Conservation (phyloP, 805 yeast genomes). For the Candida golubevii region DNA sequence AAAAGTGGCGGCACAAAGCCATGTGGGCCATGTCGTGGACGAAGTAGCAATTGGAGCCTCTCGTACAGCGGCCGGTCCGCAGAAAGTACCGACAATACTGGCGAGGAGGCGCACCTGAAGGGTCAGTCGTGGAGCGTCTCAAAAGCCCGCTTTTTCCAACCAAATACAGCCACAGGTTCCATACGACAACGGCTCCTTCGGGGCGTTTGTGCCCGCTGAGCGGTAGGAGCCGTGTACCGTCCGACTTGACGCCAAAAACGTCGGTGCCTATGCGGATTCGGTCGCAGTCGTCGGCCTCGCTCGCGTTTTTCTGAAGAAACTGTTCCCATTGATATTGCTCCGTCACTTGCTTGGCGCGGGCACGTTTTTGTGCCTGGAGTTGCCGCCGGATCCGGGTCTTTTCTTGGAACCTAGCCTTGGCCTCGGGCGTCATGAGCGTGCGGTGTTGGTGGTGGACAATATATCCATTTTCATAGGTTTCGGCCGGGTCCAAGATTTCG, state of each 20-base stretch:
- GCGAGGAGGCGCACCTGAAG: not conserved
- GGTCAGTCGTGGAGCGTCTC: conserved; percentile 1
- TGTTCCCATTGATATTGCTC: conserved; percentile 1
- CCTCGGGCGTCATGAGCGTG: conserved; percentile 11
- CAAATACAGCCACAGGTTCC: conserved; percentile 25
- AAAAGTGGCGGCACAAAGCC: conserved; percentile 50
- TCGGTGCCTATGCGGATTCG: conserved; percentile 39
- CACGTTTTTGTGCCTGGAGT: not conserved
- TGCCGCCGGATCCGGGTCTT: conserved; percentile 1
- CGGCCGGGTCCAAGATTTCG: not conserved
- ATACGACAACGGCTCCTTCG: conserved; percentile 15
- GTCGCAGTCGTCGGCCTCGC: conserved; percentile 42
- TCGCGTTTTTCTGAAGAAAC: conserved; percentile 22
- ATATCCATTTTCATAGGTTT: not conserved
- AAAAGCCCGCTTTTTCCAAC: conserved; percentile 8
- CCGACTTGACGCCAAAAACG: conserved; percentile 39
- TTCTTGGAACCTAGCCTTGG: conserved; percentile 2
- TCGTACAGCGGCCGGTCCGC: conserved; percentile 49
- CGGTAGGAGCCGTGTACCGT: conserved; percentile 40
- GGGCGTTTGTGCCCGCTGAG: conserved; percentile 21
- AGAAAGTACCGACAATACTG: conserved; percentile 35
- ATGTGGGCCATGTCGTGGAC: conserved; percentile 48
- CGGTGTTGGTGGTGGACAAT: conserved; percentile 5
- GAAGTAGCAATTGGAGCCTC: conserved; percentile 49
- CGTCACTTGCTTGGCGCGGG: not conserved